Percentiles rank a stretch among this genome's conserved stretches.
These are phyloP conservation scores for Chlorella vulgaris DNA, from an alignment of 139 green algal genomes.

Conservation along the genomic window DNA sequence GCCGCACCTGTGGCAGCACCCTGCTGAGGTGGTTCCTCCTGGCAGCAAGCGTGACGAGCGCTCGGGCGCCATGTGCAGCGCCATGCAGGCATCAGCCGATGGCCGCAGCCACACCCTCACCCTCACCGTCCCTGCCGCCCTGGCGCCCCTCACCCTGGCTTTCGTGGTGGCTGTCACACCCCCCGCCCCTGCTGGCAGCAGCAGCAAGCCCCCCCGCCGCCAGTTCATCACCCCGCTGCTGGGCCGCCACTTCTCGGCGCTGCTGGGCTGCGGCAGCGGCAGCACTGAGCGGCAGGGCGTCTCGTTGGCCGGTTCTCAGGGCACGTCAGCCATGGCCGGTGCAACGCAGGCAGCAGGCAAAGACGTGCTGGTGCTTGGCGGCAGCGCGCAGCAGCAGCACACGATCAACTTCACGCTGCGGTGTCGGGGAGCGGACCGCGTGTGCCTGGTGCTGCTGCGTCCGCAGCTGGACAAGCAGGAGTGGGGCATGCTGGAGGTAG, in stretches of 20 bases:
- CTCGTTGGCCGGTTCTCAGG: slow-evolving; percentile 1
- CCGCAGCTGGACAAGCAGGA: slow-evolving; percentile 9
- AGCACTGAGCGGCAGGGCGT: background rate
- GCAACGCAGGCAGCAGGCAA: background rate
- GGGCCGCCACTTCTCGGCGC: slow-evolving; percentile 35
- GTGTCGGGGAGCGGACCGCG: slow-evolving; percentile 53
- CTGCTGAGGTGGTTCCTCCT: slow-evolving; percentile 10
- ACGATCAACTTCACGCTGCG: slow-evolving; percentile 71
- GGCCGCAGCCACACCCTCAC: background rate
- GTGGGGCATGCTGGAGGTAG: slow-evolving; percentile 51
- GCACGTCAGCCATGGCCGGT: background rate
- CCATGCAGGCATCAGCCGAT: slow-evolving; percentile 20
- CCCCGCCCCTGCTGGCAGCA: background rate
- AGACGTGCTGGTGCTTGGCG: background rate
- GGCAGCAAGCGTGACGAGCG: slow-evolving; percentile 32
- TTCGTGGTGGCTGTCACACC: slow-evolving; percentile 25
- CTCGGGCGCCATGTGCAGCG: slow-evolving; percentile 36
- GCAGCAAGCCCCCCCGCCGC: background rate
- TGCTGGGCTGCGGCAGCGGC: slow-evolving; percentile 24
- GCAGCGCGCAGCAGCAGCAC: slow-evolving; percentile 6
- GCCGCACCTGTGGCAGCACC: slow-evolving; percentile 47
- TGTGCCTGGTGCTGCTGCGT: slow-evolving; percentile 56
- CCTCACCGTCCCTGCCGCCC: slow-evolving; percentile 25
- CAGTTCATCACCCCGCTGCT: slow-evolving; percentile 28
- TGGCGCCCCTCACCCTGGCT: slow-evolving; percentile 39